A percentile compares a stretch with the other conserved stretches of the same genome.
Evolutionary conservation across 192 early-diverging fungal genomes (phyloP).

Genomic region (Linnemannia exigua): DNA sequence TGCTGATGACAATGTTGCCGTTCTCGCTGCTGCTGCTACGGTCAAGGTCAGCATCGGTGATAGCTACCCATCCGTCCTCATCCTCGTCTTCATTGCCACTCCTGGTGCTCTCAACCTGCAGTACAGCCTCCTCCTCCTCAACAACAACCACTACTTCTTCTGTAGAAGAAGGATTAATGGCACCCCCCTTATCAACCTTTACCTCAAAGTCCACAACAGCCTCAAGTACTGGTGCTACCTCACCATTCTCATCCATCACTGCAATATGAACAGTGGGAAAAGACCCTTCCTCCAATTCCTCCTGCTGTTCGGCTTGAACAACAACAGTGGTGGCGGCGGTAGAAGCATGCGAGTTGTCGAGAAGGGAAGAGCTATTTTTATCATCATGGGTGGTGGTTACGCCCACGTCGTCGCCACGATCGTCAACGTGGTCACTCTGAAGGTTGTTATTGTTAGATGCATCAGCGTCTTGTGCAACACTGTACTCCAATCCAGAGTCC

Average conservation of each 20-base stretch:
- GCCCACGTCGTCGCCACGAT: neutral
- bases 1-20: neutral
- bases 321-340: neutral
- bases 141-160: neutral
- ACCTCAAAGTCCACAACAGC: neutral
- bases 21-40: neutral
- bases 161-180: neutral
- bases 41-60: neutral
- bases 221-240: neutral
- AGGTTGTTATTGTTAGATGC: neutral
- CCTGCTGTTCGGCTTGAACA: neutral
- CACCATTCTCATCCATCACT: no score
- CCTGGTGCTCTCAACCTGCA: neutral
- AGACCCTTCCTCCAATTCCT: neutral
- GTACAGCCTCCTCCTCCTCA: neutral
- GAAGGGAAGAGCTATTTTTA: neutral
- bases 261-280: no score
- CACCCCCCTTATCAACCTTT: neutral
- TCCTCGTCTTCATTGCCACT: neutral
- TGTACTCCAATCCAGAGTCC: neutral
- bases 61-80: neutral
- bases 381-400: neutral
- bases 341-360: neutral
- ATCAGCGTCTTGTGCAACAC: neutral
- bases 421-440: neutral